Evolutionary conservation across 805 yeast genomes (phyloP).

Genomic region (Candida schatavii): DNA sequence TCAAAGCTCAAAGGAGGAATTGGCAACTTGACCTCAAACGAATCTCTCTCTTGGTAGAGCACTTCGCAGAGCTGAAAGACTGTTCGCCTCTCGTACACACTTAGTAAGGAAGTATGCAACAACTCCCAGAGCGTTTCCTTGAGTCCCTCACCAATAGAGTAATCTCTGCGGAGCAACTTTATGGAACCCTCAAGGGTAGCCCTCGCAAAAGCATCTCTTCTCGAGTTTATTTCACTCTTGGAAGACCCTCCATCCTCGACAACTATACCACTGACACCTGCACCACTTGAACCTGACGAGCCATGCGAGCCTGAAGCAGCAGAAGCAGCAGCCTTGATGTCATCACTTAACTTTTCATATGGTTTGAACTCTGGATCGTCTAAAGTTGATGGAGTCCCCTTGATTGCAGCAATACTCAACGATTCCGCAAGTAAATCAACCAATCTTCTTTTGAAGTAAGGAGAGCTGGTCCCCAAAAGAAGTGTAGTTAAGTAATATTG

Average conservation of each 20-base stretch:
- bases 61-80: constrained; percentile 66
- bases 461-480: constrained; percentile 51
- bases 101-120: constrained; percentile 57
- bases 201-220: constrained; percentile 67
- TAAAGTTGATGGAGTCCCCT: constrained; percentile 54
- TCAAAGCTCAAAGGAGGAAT: constrained; percentile 57
- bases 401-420: constrained; percentile 64
- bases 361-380: constrained; percentile 65
- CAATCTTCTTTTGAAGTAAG: constrained; percentile 49
- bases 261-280: constrained; percentile 37
- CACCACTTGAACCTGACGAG: background rate
- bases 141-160: constrained; percentile 56
- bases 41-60: constrained; percentile 59
- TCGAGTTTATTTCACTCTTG: constrained; percentile 40
- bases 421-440: constrained; percentile 46
- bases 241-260: constrained; percentile 49
- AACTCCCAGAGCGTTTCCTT: constrained; percentile 64
- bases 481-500: constrained; percentile 58
- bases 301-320: too few species aligned
- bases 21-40: constrained; percentile 58
- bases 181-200: constrained; percentile 63
- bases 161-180: constrained; percentile 59
- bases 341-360: constrained; percentile 23
- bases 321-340: constrained; percentile 13
- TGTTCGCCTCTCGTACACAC: constrained; percentile 57